These are phyloP conservation scores for Pseudogymnoascus sp. DNA, from an alignment of 2,329 filamentous ascomycete species.

Conservation along the genomic window DNA sequence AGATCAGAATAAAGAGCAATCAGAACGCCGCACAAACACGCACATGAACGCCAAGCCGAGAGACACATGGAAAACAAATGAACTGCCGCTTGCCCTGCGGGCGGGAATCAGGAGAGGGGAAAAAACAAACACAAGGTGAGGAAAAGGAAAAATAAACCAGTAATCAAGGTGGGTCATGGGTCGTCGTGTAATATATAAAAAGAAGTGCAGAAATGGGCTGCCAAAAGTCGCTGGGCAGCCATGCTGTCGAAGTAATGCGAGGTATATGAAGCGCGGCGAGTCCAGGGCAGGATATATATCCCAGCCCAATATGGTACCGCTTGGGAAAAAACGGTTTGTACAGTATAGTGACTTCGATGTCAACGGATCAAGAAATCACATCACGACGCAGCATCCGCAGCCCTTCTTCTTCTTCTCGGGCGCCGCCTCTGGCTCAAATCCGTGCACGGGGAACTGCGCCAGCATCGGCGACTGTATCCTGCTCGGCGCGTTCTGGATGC, in stretches of 20 bases:
- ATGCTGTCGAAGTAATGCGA: slow-evolving; percentile 6
- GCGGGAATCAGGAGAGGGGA: slow-evolving; percentile 1
- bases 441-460: slow-evolving; percentile 25
- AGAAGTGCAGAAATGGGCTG: not conserved
- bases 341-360: not conserved
- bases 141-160: slow-evolving; percentile 1
- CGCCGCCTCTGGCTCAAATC: slow-evolving; percentile 37
- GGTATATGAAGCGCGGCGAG: not conserved
- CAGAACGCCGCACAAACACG: slow-evolving; percentile 5
- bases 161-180: slow-evolving; percentile 1
- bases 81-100: slow-evolving; percentile 7
- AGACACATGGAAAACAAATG: slow-evolving; percentile 2
- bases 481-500: slow-evolving; percentile 40
- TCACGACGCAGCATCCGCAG: slow-evolving; percentile 46
- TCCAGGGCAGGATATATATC: not conserved
- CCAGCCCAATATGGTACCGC: not conserved
- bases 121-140: not conserved
- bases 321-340: not conserved
- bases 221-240: not conserved
- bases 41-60: not conserved
- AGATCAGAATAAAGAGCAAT: not conserved
- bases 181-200: slow-evolving; percentile 9
- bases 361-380: slow-evolving; percentile 31
- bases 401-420: slow-evolving; percentile 32
- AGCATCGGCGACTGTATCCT: slow-evolving; percentile 24